Percentiles rank a stretch among this genome's conserved stretches.
These are phyloP conservation scores for Litsea cubeba DNA, from an alignment of 164 flowering plant genomes.

Conservation along the genomic window DNA sequence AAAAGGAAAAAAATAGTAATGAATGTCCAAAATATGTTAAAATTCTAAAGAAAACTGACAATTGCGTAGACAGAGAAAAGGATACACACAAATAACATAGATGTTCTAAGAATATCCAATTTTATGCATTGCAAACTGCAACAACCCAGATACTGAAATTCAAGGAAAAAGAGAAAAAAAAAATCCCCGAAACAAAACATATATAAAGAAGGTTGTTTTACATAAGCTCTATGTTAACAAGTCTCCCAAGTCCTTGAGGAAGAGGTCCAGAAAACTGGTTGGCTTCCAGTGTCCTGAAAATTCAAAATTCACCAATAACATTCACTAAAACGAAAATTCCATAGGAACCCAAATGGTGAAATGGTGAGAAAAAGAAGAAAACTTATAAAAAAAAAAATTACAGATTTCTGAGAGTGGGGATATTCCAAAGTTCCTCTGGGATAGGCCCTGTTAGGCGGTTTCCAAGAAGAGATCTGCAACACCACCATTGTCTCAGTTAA, in stretches of 20 bases:
- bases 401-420: slow-evolving; percentile 43
- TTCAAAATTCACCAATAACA: background rate
- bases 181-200: background rate
- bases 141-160: background rate
- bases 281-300: slow-evolving; percentile 29
- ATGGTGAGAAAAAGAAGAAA: background rate
- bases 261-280: slow-evolving; percentile 28
- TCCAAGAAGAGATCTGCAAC: slow-evolving; percentile 50
- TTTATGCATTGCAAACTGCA: background rate
- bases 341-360: background rate
- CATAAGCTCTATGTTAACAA: slow-evolving; percentile 24
- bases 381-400: slow-evolving; percentile 20
- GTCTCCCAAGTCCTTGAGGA: slow-evolving; percentile 35
- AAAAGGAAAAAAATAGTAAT: no score
- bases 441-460: slow-evolving; percentile 25
- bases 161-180: background rate
- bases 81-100: background rate
- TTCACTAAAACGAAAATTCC: background rate
- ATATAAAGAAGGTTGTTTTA: slow-evolving; percentile 4
- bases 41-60: background rate
- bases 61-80: no score
- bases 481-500: background rate
- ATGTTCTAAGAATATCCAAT: background rate
- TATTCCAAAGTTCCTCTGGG: slow-evolving; percentile 22
- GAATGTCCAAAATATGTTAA: background rate